phyloP scores from a whole-genome alignment of 2,329 filamentous ascomycete genomes.

The Penicillium capsulatum region DNA sequence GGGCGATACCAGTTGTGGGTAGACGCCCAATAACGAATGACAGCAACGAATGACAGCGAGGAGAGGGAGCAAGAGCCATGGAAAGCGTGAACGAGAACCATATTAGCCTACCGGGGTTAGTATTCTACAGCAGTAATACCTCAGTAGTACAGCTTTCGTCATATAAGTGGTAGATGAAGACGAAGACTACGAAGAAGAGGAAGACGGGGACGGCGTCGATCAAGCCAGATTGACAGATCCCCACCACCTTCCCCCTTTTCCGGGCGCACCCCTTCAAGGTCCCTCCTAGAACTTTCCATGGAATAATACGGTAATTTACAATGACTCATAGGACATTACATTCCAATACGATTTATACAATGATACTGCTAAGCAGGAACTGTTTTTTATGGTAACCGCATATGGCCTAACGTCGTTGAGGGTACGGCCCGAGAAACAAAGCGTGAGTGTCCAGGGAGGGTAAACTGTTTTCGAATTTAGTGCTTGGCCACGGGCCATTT shows the following conservation, averaged over 20 bases:
- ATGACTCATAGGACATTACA: neutral
- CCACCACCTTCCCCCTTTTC: too few relatives aligned
- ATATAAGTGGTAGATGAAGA: constrained; percentile 4
- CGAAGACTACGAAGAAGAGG: too few relatives aligned
- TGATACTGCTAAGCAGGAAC: constrained; percentile 1
- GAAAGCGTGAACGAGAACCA: constrained; percentile 5
- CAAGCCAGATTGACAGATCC: constrained; percentile 5
- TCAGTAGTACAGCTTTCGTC: constrained; percentile 6
- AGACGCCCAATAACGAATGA: too few relatives aligned
- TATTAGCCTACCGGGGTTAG: constrained; percentile 7
- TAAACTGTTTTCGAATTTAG: too few relatives aligned
- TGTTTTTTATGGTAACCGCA: constrained; percentile 1
- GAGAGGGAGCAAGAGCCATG: constrained; percentile 4
- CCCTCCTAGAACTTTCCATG: constrained; percentile 3
- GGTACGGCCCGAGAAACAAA: constrained; percentile 1
- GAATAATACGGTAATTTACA: constrained; percentile 2
- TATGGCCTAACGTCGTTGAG: neutral
- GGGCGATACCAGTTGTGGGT: constrained; percentile 3
- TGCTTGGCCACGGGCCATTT: too few relatives aligned
- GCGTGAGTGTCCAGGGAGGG: too few relatives aligned
- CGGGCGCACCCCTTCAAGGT: neutral
- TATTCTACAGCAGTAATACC: constrained; percentile 6
- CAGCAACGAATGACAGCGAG: constrained; percentile 2
- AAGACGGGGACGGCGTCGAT: constrained; percentile 1
- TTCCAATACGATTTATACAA: neutral